Conservation (phyloP, 371 early-diverging fungal genomes). For the Modicella reniformis region DNA sequence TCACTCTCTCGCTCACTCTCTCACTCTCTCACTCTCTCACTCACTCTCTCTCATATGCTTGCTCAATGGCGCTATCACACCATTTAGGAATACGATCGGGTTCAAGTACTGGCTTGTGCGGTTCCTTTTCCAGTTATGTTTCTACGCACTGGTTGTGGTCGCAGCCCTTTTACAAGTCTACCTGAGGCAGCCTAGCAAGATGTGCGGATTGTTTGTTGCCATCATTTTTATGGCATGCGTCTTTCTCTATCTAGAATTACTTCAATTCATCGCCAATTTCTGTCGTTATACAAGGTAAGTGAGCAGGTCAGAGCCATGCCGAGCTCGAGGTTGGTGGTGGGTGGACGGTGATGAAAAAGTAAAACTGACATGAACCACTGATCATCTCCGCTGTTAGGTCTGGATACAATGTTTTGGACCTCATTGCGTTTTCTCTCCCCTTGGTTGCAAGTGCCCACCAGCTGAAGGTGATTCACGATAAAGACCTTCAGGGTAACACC, state of each 20-base stretch:
- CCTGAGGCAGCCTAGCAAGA: background rate
- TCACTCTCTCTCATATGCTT: background rate
- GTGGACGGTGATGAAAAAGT: too few species aligned
- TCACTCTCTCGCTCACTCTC: background rate
- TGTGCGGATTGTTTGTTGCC: conserved; percentile 15
- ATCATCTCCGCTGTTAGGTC: too few species aligned
- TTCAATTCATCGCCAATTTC: conserved; percentile 3
- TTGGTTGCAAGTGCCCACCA: conserved; percentile 9
- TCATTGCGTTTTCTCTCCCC: conserved; percentile 6
- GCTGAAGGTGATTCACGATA: conserved; percentile 1
- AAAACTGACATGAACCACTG: too few species aligned
- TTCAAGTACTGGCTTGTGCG: conserved; percentile 25
- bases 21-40: background rate
- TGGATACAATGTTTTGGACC: conserved; percentile 20
- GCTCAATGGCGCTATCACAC: background rate
- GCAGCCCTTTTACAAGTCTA: conserved; percentile 28
- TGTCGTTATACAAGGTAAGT: conserved; percentile 4
- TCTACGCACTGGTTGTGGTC: conserved; percentile 15
- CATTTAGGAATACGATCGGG: conserved; percentile 26
- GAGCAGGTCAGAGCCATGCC: background rate
- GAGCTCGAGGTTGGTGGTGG: too few species aligned
- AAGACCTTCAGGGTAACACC: background rate
- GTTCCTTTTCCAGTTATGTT: conserved; percentile 22
- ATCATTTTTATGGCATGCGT: conserved; percentile 14
- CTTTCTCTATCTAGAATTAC: conserved; percentile 26